phyloP scores from a whole-genome alignment of 495 filamentous ascomycete genomes.

The Aspergillus ellipticus region DNA sequence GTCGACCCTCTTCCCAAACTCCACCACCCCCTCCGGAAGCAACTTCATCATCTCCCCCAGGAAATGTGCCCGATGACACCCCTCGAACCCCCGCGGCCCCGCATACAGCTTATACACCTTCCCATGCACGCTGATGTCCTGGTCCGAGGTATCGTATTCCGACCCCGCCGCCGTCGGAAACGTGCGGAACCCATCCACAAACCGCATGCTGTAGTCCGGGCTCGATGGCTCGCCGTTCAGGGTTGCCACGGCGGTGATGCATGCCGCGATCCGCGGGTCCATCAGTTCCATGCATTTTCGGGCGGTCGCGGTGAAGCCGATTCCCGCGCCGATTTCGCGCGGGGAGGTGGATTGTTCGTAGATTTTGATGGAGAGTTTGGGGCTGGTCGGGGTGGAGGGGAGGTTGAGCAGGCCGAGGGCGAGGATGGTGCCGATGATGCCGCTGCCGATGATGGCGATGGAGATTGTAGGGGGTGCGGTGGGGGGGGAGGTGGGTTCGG shows the following conservation, averaged over 20 bases:
- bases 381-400: not conserved
- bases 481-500: not conserved
- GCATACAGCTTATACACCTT: conserved; percentile 16
- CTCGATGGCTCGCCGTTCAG: conserved; percentile 15
- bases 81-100: conserved; percentile 32
- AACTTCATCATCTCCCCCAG: conserved; percentile 52
- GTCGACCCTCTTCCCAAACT: conserved; percentile 38
- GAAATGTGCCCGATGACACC: conserved; percentile 54
- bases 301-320: conserved; percentile 41
- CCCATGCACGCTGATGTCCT: conserved; percentile 3
- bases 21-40: conserved; percentile 43
- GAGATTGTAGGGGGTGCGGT: conserved; percentile 9
- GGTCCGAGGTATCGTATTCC: conserved; percentile 10
- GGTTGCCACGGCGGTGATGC: conserved; percentile 18
- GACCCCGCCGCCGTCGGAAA: conserved; percentile 10
- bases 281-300: conserved; percentile 24
- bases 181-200: conserved; percentile 31
- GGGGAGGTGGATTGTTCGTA: conserved; percentile 38
- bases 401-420: conserved; percentile 36
- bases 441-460: conserved; percentile 43
- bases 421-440: conserved; percentile 38
- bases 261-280: conserved; percentile 15
- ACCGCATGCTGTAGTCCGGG: conserved; percentile 27
- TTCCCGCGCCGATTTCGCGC: conserved; percentile 42
- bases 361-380: conserved; percentile 29